Percentiles rank a stretch among this genome's conserved stretches.
Evolutionary conservation across 495 filamentous ascomycete species (phyloP).

Genomic region (Penicillium herquei): DNA sequence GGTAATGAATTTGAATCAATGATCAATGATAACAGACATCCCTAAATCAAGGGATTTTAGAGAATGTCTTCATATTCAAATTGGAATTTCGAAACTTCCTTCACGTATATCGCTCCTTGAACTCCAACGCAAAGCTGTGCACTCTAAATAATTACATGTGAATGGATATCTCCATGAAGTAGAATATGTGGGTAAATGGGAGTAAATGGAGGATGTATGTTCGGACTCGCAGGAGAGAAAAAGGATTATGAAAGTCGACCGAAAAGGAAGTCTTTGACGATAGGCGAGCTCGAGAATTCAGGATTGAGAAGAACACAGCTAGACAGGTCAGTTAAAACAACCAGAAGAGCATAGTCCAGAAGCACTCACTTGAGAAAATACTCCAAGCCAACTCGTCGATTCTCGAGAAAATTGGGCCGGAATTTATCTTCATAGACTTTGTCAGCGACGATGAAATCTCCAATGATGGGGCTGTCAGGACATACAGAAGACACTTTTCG

Average conservation of each 20-base stretch:
- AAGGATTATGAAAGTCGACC: slow-evolving; percentile 33
- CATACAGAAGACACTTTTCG: slow-evolving; percentile 70
- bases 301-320: slow-evolving; percentile 69
- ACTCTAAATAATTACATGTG: slow-evolving; percentile 4
- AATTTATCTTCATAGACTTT: slow-evolving; percentile 54
- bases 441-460: slow-evolving; percentile 3
- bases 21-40: too few species aligned
- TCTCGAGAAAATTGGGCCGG: slow-evolving; percentile 65
- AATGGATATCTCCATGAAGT: neutral
- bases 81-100: neutral
- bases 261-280: slow-evolving; percentile 73
- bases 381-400: slow-evolving; percentile 59
- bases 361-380: slow-evolving; percentile 69
- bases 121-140: slow-evolving; percentile 1
- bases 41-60: too few species aligned
- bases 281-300: slow-evolving; percentile 64
- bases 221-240: neutral
- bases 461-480: slow-evolving; percentile 3
- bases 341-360: neutral
- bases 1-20: too few species aligned
- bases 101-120: neutral
- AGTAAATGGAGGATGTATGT: too few species aligned
- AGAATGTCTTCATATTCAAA: neutral
- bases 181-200: neutral
- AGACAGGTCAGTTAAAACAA: neutral